Conservation (phyloP, 345 rosid genomes). For the Toxicodendron radicans region DNA sequence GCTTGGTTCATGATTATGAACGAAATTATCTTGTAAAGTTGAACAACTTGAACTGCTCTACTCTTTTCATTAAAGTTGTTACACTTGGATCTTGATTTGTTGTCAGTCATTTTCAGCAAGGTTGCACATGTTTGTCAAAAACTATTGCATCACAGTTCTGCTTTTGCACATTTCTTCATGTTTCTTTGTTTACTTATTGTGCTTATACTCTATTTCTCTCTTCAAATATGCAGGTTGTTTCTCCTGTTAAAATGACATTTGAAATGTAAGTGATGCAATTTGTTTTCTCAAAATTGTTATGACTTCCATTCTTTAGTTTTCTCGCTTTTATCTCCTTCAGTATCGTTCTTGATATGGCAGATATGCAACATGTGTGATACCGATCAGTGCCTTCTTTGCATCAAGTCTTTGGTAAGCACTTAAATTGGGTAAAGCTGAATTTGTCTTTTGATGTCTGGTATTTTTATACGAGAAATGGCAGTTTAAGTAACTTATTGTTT, state of each 20-base stretch:
- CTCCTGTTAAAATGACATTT: constrained; percentile 95
- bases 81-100: background rate
- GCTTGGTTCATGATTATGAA: background rate
- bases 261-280: constrained; percentile 63
- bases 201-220: constrained; percentile 17
- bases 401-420: constrained; percentile 91
- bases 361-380: constrained; percentile 89
- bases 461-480: background rate
- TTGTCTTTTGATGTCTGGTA: background rate
- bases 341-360: constrained; percentile 37
- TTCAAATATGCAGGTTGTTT: constrained; percentile 64
- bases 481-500: background rate
- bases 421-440: constrained; percentile 3
- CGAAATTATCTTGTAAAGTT: background rate
- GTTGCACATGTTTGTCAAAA: background rate
- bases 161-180: background rate
- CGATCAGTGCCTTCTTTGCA: constrained; percentile 96
- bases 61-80: background rate
- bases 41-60: background rate
- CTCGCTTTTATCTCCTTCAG: constrained; percentile 19
- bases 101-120: background rate
- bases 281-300: background rate
- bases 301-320: constrained; percentile 4
- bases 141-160: background rate
- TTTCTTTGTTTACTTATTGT: background rate